Base-by-base conservation (phyloP, 164 flowering plant genomes). In the Brasenia schreberi region DNA sequence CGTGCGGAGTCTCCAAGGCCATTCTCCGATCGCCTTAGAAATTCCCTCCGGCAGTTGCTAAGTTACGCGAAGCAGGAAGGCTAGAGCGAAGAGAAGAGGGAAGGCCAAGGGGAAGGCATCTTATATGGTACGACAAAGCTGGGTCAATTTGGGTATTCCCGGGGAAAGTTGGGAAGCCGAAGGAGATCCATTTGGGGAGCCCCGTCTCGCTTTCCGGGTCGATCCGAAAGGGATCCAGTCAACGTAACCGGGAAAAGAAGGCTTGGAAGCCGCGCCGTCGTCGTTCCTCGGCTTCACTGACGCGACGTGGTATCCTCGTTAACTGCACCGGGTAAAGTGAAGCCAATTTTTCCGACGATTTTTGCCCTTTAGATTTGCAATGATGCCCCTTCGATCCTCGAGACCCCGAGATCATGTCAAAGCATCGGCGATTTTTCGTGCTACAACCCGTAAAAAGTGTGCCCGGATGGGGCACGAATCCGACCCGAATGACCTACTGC, bases 1-100 rank as follows among this genome's bases (percentile, higher is more conserved):
- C 74, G 63, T 71, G 74, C 45, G 61, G 59, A 6, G 53, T 6
- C 12, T 45, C 53, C 7, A 6, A 3, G 53, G 53, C 53, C 53
- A 45, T 45, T 45, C 11, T 12, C 12, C 53, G 53, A 12, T 12
- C 53, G 53, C 12, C 53, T 1, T 2, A 12, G 12, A 45, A 12
- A 7, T 12, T 7, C 1, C 12, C 11, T 45, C 5, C 53, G 12
- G 53, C 53, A 23, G 0, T 23, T 23, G 27, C 27, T 23, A 23
- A 23, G 27, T 23, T 23, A 23, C 27, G 27, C 0, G 53, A 45
- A 45, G 53, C 7, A 2, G 53, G 12, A 12, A 45, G 53, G 5
- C 11, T 1, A 45, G 53, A 45, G 11, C 53, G 53, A 45, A 45
- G 27, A 5, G 5, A 6, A 12, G 5, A 6, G 12, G 5, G 53